Conservation (phyloP, 139 green algal species). For the Eudorina sp. region DNA sequence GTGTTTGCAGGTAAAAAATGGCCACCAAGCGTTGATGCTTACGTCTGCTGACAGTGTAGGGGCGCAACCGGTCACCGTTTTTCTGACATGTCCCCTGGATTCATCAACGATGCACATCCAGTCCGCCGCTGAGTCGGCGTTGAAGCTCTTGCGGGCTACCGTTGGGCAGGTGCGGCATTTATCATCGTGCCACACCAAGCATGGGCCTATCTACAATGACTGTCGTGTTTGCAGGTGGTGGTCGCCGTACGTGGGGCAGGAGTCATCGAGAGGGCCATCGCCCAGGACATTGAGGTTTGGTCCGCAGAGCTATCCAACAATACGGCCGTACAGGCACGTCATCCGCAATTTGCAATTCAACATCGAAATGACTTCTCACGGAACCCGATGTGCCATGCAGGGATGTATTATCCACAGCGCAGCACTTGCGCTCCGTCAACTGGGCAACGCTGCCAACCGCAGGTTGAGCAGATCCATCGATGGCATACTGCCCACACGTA, state of each 20-base stretch:
- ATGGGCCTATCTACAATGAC: background rate
- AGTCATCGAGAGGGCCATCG: background rate
- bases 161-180: conserved; percentile 11
- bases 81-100: conserved; percentile 5
- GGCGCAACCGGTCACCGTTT: background rate
- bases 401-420: background rate
- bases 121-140: background rate
- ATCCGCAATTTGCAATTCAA: no score
- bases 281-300: background rate
- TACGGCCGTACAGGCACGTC: background rate
- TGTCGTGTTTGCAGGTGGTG: background rate
- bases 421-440: background rate
- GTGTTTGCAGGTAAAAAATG: no score
- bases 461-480: background rate
- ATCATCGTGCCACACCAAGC: no score
- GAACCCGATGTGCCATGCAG: background rate
- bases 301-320: background rate
- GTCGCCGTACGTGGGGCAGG: background rate
- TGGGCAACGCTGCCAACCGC: background rate
- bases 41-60: no score
- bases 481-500: no score
- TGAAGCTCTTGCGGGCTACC: conserved; percentile 15
- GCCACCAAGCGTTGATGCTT: no score
- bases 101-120: background rate
- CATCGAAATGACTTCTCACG: no score